Percentiles rank a stretch among this genome's conserved stretches.
Evolutionary conservation across 768 basidiomycete species (phyloP).

Genomic region (Coprinellus micaceus): DNA sequence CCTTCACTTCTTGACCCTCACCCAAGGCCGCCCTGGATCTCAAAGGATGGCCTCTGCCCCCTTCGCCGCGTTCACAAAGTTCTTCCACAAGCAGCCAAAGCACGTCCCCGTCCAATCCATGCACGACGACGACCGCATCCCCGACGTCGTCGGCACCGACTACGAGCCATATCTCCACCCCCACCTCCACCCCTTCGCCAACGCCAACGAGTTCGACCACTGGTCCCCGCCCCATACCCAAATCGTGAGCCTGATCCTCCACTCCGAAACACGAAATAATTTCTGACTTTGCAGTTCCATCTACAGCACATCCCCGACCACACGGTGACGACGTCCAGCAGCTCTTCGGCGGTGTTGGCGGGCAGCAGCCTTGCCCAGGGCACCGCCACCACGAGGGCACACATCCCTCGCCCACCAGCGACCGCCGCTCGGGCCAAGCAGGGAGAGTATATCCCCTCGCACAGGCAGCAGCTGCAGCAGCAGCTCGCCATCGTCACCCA

Average conservation of each 20-base stretch:
- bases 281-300: no score
- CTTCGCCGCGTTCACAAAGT: slow-evolving; percentile 3
- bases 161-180: slow-evolving; percentile 7
- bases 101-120: background rate
- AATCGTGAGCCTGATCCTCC: no score
- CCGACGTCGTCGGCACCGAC: slow-evolving; percentile 6
- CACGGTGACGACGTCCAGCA: background rate
- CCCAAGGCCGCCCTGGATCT: background rate
- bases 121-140: slow-evolving; percentile 2
- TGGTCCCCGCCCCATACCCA: slow-evolving; percentile 7
- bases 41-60: slow-evolving; percentile 2
- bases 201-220: slow-evolving; percentile 12
- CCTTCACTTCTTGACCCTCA: background rate
- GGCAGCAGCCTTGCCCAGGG: background rate
- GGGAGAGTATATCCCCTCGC: background rate
- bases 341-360: background rate
- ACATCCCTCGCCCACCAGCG: background rate
- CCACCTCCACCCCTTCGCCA: slow-evolving; percentile 9
- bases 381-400: background rate
- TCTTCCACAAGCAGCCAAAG: slow-evolving; percentile 5
- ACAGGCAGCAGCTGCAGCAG: background rate
- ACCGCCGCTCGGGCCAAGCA: no score
- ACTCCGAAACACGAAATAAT: no score
- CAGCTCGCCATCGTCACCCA: background rate
- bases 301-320: background rate